These are phyloP conservation scores for Geosmithia morbida DNA, from an alignment of 2,329 filamentous ascomycete genomes.

Conservation along the genomic window DNA sequence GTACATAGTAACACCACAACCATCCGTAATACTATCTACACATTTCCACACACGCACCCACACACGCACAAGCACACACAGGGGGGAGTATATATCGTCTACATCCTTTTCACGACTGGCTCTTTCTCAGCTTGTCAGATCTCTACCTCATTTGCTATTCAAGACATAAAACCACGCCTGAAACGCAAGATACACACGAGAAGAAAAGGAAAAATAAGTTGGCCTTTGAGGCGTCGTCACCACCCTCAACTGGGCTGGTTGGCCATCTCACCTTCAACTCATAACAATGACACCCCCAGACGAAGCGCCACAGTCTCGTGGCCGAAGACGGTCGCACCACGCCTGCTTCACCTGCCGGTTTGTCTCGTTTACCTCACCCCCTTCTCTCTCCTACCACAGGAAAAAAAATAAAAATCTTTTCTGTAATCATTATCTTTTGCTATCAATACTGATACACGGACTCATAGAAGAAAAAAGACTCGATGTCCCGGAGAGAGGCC, in stretches of 20 bases:
- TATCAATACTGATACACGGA: neutral
- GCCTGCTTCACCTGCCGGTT: conserved; percentile 33
- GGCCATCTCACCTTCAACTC: neutral
- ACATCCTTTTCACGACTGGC: too few species aligned
- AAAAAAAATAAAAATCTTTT: neutral
- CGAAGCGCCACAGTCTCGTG: conserved; percentile 17
- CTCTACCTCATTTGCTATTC: too few species aligned
- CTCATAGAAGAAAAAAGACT: conserved; percentile 24
- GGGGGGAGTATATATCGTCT: too few species aligned
- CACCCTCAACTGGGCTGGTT: neutral
- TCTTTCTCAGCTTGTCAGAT: too few species aligned
- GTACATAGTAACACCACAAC: too few species aligned
- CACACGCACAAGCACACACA: too few species aligned
- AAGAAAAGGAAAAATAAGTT: neutral
- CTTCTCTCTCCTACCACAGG: neutral
- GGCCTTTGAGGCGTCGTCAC: neutral
- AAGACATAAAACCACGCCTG: too few species aligned
- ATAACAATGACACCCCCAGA: conserved; percentile 3
- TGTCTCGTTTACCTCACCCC: neutral
- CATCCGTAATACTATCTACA: too few species aligned
- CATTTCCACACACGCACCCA: too few species aligned
- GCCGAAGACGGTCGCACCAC: conserved; percentile 23
- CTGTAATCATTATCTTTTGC: too few species aligned
- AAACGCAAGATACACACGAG: neutral
- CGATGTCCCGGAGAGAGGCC: conserved; percentile 36